Conservation (phyloP, 2,329 filamentous ascomycete species). For the Fusarium sp. region DNA sequence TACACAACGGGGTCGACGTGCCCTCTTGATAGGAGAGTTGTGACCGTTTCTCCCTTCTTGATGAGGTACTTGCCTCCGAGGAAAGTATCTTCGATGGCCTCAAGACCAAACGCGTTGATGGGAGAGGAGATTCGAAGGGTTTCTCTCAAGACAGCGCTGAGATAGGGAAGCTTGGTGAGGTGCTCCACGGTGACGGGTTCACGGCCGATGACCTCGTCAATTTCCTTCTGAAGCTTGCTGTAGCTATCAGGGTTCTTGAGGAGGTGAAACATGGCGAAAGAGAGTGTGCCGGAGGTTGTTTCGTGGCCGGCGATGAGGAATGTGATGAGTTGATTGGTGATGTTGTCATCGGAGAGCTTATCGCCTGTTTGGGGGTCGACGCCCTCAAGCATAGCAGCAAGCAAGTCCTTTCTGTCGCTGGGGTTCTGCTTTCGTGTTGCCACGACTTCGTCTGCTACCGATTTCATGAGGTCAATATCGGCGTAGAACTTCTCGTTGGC, state of each 20-base stretch:
- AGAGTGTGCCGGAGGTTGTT: conserved; percentile 75
- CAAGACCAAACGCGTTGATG: conserved; percentile 68
- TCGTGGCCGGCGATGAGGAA: conserved; percentile 79
- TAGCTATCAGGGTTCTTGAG: conserved; percentile 72
- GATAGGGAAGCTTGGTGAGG: conserved; percentile 73
- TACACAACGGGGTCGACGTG: conserved; percentile 74
- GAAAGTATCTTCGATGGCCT: conserved; percentile 65
- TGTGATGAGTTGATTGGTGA: conserved; percentile 78
- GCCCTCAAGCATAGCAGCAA: conserved; percentile 77
- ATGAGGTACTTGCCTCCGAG: conserved; percentile 73
- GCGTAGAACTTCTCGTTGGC: conserved; percentile 63
- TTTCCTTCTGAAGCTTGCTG: conserved; percentile 72
- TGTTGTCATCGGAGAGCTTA: conserved; percentile 70
- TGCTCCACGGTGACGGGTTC: conserved; percentile 70
- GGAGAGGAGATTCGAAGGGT: conserved; percentile 72
- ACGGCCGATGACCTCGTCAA: conserved; percentile 73
- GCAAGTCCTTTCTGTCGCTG: conserved; percentile 71
- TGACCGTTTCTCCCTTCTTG: conserved; percentile 62
- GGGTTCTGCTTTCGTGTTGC: conserved; percentile 67
- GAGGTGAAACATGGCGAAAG: conserved; percentile 74
- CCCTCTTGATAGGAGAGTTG: conserved; percentile 63
- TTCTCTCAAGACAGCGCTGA: conserved; percentile 73
- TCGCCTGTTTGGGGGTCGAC: conserved; percentile 75
- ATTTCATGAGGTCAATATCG: conserved; percentile 67
- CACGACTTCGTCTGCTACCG: conserved; percentile 70